Percentiles rank a stretch among this genome's conserved stretches.
Conservation (phyloP, 177 flowering plant genomes). For the Telopea speciosissima region DNA sequence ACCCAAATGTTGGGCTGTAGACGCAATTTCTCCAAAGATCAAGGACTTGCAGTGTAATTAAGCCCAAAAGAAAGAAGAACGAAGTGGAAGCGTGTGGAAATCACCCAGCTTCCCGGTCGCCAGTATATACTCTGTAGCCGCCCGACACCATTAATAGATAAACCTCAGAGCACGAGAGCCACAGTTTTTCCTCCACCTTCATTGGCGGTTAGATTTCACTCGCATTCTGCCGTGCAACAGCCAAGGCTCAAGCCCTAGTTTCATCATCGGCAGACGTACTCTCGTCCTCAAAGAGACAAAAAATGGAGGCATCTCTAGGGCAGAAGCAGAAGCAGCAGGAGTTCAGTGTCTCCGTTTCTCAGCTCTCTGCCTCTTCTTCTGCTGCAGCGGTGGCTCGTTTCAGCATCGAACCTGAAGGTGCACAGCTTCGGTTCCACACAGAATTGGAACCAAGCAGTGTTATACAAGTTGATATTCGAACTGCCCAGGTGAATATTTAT, state of each 20-base stretch:
- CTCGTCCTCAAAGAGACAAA: not conserved
- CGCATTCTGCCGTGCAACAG: not conserved
- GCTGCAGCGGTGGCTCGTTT: conserved; percentile 45
- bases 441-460: conserved; percentile 28
- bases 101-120: no score
- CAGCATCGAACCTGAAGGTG: conserved; percentile 26
- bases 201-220: conserved; percentile 9
- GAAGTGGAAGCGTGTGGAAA: no score
- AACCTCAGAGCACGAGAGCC: not conserved
- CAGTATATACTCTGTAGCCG: no score
- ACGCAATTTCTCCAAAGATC: no score
- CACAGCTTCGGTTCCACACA: conserved; percentile 40
- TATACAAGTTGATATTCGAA: conserved; percentile 35
- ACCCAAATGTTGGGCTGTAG: no score
- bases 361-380: conserved; percentile 33
- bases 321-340: conserved; percentile 29
- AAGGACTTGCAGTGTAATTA: no score
- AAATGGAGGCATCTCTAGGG: conserved; percentile 37
- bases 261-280: no score
- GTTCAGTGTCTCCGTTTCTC: conserved; percentile 45
- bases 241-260: not conserved
- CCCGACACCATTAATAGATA: not conserved
- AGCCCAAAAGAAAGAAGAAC: no score
- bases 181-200: not conserved
- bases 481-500: conserved; percentile 37